Percentiles rank a stretch among this genome's conserved stretches.
Evolutionary conservation across 768 basidiomycete genomes (phyloP).

Genomic region (Tulasnella sp.): DNA sequence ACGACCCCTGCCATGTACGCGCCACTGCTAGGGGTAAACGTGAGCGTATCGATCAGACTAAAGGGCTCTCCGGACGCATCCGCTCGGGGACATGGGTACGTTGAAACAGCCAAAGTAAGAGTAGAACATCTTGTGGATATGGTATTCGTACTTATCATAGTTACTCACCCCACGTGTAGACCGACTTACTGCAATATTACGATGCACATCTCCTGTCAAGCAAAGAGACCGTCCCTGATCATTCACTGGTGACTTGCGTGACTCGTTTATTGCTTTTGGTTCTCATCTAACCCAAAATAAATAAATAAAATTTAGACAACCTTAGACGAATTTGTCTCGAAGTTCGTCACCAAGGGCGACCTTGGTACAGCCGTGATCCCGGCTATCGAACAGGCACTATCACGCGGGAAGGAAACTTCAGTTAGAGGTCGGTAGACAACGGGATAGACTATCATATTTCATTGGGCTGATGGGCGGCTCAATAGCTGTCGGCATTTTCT

Average conservation of each 20-base stretch:
- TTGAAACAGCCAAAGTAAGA: conserved; percentile 34
- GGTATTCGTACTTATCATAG: neutral
- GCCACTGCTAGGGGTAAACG: conserved; percentile 53
- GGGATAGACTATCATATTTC: conserved; percentile 6
- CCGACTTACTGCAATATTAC: neutral
- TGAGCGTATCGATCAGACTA: conserved; percentile 62
- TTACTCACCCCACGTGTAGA: conserved; percentile 1
- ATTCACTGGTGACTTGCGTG: neutral
- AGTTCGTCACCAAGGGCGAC: conserved; percentile 41
- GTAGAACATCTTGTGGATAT: neutral
- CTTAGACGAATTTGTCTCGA: conserved; percentile 51
- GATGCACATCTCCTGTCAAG: neutral
- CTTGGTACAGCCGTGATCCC: conserved; percentile 51
- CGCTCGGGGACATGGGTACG: conserved; percentile 35
- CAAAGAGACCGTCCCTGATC: neutral
- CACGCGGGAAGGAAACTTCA: conserved; percentile 72
- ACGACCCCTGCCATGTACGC: conserved; percentile 33
- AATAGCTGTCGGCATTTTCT: conserved; percentile 48
- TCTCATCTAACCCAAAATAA: too few species aligned
- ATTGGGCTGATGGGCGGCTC: neutral
- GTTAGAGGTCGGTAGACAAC: conserved; percentile 41
- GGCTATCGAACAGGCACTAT: conserved; percentile 64
- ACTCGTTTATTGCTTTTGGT: neutral
- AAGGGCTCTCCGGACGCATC: conserved; percentile 30
- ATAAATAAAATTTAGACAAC: conserved; percentile 35